Conservation (phyloP, 768 basidiomycete genomes). For the Calvatia gigantea region DNA sequence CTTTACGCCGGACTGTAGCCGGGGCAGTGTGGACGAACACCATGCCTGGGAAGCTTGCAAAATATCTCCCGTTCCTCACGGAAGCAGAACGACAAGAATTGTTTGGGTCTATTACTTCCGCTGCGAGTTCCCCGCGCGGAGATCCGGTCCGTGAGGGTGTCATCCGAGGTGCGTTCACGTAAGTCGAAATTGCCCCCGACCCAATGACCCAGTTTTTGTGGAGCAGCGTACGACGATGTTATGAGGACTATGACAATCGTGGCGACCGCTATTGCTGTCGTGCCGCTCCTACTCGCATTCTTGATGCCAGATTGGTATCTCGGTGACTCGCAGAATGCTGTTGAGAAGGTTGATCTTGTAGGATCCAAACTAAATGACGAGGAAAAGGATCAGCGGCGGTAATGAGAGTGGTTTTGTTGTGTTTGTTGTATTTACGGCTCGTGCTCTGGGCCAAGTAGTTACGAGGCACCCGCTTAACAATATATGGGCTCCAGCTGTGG, state of each 20-base stretch:
- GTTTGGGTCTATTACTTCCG: constrained; percentile 55
- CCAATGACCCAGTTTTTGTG: background rate
- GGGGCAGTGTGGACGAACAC: constrained; percentile 61
- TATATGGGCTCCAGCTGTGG: too few species aligned
- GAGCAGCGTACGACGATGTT: constrained; percentile 48
- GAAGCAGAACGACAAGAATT: constrained; percentile 40
- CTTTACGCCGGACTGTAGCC: constrained; percentile 27
- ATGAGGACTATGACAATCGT: constrained; percentile 56
- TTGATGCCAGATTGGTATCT: constrained; percentile 67
- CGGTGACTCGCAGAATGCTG: constrained; percentile 67
- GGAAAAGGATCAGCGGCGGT: too few species aligned
- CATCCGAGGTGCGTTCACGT: constrained; percentile 42
- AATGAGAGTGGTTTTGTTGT: too few species aligned
- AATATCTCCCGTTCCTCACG: constrained; percentile 49
- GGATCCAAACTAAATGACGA: too few species aligned
- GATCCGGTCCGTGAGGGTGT: constrained; percentile 63
- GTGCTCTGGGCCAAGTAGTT: too few species aligned
- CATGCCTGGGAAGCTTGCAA: constrained; percentile 61
- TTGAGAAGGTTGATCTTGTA: constrained; percentile 40
- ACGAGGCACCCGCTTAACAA: too few species aligned
- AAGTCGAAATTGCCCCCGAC: background rate
- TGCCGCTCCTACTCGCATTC: constrained; percentile 57
- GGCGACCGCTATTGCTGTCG: constrained; percentile 47
- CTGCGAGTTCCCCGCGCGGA: constrained; percentile 42
- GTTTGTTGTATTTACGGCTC: too few species aligned